Base-by-base conservation (phyloP, 208 protist species). In the Phytomonas francai region DNA sequence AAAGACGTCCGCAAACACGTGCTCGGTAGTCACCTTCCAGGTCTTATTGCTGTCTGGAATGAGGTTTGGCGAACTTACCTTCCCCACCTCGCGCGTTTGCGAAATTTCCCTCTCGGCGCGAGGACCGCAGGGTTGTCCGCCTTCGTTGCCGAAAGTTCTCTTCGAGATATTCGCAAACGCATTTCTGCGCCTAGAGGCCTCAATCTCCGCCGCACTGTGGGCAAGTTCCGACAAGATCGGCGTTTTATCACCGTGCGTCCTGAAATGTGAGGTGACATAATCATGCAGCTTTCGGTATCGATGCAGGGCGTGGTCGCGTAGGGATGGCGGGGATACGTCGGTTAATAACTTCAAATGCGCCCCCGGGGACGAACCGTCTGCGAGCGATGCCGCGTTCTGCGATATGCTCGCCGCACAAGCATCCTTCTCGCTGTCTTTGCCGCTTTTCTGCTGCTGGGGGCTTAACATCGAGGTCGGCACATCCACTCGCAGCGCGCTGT, bases 81-180 rank as follows among this genome's bases (percentile, higher is more conserved):
- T 45, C 11, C 9, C 11, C 12, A 14, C 39, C 1, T 45, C 39
- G 39, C 0, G 39, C 19, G 39, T 14, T 14, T 45, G 39, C 39
- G 8, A 3, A 45, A 45, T 7, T 45, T 2, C 39, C 39, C 11
- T 11, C 1, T 81, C 73, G 29, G 73, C 81, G 42, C 78, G 31
- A 61, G 29, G 57, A 61, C 22, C 28, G 22, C 57, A 19, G 1
- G 22, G 22, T 12, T 2, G 57, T 14, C 22, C 57, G 57, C 39
- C 19, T 45, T 14, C 39, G 39, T 45, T 45, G 39, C 39, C 19
- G 39, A 45, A 1, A 14, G 39, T 45, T 7, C 19, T 1, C 19
- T 45, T 45, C 1, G 19, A 2, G 39, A 14, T 7, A 14, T 14
- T 45, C 39, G 11, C 39, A 11, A 45, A 16, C 1, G 1, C 39